Conservation (phyloP, 371 early-diverging fungal species). For the Zychaea mexicana region DNA sequence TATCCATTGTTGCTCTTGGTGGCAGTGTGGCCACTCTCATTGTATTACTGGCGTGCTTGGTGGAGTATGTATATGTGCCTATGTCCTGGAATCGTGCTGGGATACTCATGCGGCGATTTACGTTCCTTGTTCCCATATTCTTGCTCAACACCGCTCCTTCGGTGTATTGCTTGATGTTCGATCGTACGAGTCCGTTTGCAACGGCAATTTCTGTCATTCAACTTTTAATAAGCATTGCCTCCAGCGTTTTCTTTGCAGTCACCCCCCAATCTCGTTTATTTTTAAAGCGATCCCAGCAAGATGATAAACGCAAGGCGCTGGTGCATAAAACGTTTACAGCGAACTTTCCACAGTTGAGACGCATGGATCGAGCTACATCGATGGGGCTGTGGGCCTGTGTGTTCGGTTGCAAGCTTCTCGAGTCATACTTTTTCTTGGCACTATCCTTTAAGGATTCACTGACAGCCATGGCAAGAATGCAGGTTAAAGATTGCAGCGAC, state of each 20-base stretch:
- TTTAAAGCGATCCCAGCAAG: slow-evolving; percentile 27
- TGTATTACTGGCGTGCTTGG: slow-evolving; percentile 64
- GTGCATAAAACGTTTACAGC: slow-evolving; percentile 76
- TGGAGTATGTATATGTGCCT: slow-evolving; percentile 74
- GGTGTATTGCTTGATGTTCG: slow-evolving; percentile 54
- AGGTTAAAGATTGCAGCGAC: slow-evolving; percentile 56
- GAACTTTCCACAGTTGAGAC: slow-evolving; percentile 74
- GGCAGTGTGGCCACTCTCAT: slow-evolving; percentile 71
- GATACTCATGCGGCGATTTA: slow-evolving; percentile 63
- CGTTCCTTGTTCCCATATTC: slow-evolving; percentile 59
- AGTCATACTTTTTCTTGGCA: slow-evolving; percentile 81
- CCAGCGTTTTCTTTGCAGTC: slow-evolving; percentile 66
- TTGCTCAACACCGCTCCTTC: slow-evolving; percentile 70
- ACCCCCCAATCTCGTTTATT: slow-evolving; percentile 50
- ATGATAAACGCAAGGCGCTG: slow-evolving; percentile 39
- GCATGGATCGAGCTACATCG: slow-evolving; percentile 70
- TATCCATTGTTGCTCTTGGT: slow-evolving; percentile 70
- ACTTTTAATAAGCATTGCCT: slow-evolving; percentile 63
- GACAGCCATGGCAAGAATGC: slow-evolving; percentile 60
- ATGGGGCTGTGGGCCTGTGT: slow-evolving; percentile 76
- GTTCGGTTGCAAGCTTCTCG: slow-evolving; percentile 76
- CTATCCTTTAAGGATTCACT: slow-evolving; percentile 82
- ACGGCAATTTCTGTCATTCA: slow-evolving; percentile 64
- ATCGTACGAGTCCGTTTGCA: slow-evolving; percentile 40
- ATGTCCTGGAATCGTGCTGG: slow-evolving; percentile 56